Conservation (phyloP, 202 grass and related monocot genomes). For the Panicum virgatum region DNA sequence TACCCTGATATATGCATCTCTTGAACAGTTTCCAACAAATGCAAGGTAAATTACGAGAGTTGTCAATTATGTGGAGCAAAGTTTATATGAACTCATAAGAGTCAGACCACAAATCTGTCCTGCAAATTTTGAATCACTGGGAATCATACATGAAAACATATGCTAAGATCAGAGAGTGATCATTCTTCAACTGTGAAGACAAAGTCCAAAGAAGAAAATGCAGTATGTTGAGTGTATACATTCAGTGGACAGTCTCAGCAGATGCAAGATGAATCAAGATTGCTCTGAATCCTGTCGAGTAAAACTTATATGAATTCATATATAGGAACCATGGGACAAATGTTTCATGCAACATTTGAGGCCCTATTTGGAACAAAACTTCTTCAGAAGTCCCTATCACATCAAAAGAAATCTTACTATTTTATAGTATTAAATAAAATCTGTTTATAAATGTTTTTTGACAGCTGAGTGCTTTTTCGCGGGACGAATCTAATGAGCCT, state of each 20-base stretch:
- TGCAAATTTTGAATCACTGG: neutral
- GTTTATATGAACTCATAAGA: neutral
- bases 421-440: too few species aligned
- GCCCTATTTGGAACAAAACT: too few species aligned
- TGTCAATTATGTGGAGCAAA: neutral
- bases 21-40: neutral
- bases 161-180: neutral
- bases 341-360: too few species aligned
- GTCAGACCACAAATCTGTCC: neutral
- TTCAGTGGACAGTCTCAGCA: neutral
- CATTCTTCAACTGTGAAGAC: neutral
- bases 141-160: neutral
- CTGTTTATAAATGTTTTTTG: too few species aligned
- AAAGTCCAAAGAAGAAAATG: neutral
- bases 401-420: too few species aligned
- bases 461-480: too few species aligned
- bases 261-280: neutral
- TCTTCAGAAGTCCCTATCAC: too few species aligned
- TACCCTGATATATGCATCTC: neutral
- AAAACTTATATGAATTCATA: neutral
- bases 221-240: too few species aligned
- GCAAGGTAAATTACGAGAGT: neutral
- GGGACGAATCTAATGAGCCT: too few species aligned
- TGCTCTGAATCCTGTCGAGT: neutral
- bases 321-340: neutral